A percentile compares a stretch with the other conserved stretches of the same genome.
Conservation (phyloP, 352 stramenopile genomes). For the Phytophthora sansomeana region DNA sequence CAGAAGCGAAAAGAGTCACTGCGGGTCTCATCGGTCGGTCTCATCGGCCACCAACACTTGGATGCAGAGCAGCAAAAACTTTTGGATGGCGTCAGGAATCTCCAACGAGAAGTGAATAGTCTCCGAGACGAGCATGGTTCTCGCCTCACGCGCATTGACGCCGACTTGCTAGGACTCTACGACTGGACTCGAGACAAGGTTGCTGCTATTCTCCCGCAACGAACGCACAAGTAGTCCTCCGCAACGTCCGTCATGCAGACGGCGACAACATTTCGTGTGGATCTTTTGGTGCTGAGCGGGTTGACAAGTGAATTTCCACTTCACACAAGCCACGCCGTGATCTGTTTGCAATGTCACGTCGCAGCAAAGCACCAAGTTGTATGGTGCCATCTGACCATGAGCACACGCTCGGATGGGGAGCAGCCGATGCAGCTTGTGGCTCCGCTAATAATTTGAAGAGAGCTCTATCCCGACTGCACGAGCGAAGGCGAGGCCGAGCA, state of each 20-base stretch:
- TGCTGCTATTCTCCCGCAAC: conserved; percentile 7
- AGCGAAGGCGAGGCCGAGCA: conserved; percentile 5
- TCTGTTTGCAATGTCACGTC: conserved; percentile 10
- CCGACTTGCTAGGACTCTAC: conserved; percentile 63
- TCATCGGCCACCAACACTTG: neutral
- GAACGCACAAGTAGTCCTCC: neutral
- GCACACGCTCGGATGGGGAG: conserved; percentile 25
- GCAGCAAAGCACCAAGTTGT: neutral
- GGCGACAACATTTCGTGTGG: conserved; percentile 12
- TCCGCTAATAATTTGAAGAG: conserved; percentile 19
- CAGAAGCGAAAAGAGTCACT: conserved; percentile 24
- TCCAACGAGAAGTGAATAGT: conserved; percentile 30
- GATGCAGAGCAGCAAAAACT: conserved; percentile 31
- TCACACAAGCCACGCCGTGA: conserved; percentile 1
- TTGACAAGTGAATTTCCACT: conserved; percentile 8
- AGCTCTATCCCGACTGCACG: conserved; percentile 37
- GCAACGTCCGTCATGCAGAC: conserved; percentile 6
- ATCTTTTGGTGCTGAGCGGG: conserved; percentile 14
- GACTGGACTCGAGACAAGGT: conserved; percentile 65
- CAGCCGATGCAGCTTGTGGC: conserved; percentile 14
- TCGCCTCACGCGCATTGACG: conserved; percentile 43
- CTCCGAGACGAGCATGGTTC: conserved; percentile 45
- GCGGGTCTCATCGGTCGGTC: conserved; percentile 2
- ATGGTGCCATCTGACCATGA: conserved; percentile 24
- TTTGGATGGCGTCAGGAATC: conserved; percentile 21